Evolutionary conservation across 108 stramenopile genomes (phyloP).

Genomic region (Pseudonitzschia multiseries): DNA sequence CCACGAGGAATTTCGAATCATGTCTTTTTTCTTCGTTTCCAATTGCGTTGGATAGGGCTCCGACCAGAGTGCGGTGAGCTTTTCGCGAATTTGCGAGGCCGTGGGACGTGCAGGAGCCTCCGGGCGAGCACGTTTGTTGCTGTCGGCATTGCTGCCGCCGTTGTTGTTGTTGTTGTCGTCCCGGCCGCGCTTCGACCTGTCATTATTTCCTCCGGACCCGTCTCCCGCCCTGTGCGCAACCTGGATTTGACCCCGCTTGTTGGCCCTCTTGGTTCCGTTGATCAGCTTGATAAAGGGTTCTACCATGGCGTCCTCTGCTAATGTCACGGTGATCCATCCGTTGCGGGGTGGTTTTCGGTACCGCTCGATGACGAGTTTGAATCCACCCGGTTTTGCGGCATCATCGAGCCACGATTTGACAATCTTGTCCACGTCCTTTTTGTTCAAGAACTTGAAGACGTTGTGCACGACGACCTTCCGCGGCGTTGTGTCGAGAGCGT

Average conservation of each 20-base stretch:
- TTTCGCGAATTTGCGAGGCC: conserved; percentile 51
- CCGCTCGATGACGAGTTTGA: conserved; percentile 36
- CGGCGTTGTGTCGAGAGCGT: conserved; percentile 46
- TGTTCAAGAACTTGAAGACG: conserved; percentile 56
- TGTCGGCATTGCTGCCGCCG: neutral
- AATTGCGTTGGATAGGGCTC: conserved; percentile 55
- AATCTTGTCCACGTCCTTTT: conserved; percentile 48
- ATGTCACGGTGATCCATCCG: conserved; percentile 52
- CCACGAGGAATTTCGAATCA: conserved; percentile 64
- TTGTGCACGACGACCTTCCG: conserved; percentile 69
- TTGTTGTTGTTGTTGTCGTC: conserved; percentile 17
- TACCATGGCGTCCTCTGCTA: conserved; percentile 52
- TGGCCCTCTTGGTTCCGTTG: conserved; percentile 34
- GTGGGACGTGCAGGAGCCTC: conserved; percentile 9
- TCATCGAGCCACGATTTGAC: conserved; percentile 43
- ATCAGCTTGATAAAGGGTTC: conserved; percentile 51
- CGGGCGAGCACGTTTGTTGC: conserved; percentile 37
- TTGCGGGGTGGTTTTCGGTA: conserved; percentile 57
- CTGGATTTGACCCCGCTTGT: conserved; percentile 7
- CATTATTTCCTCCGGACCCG: conserved; percentile 15
- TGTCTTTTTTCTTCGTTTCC: conserved; percentile 50
- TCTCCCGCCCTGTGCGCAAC: conserved; percentile 9
- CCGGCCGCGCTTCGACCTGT: conserved; percentile 15
- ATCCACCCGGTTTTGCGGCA: conserved; percentile 10
- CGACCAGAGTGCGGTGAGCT: conserved; percentile 61